Percentiles rank a stretch among this genome's conserved stretches.
Conservation (phyloP, 1,139 yeast species). For the Pichia sp. region DNA sequence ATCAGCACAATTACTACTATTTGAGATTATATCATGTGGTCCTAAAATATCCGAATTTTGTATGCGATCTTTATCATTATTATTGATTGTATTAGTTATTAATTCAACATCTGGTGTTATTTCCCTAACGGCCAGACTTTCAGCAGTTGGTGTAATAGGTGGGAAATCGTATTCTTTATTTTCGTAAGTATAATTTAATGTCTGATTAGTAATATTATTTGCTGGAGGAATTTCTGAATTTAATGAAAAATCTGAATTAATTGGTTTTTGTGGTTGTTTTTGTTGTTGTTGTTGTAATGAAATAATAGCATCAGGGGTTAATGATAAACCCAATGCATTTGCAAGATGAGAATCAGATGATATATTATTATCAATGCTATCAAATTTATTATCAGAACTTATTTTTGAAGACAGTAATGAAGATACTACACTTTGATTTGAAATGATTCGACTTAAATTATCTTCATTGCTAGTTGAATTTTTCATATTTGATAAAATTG, state of each 20-base stretch:
- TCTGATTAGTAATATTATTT: not conserved
- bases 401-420: slow-evolving; percentile 1
- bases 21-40: too few species aligned
- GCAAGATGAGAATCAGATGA: not conserved
- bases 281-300: too few species aligned
- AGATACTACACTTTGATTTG: slow-evolving; percentile 11
- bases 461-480: slow-evolving; percentile 5
- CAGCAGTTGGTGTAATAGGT: slow-evolving; percentile 9
- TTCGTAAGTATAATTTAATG: not conserved
- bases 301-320: not conserved
- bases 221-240: not conserved
- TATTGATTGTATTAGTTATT: not conserved
- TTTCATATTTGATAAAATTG: not conserved
- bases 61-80: too few species aligned
- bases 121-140: not conserved
- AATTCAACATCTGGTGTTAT: slow-evolving; percentile 1
- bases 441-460: slow-evolving; percentile 4
- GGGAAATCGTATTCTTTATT: not conserved
- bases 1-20: not conserved
- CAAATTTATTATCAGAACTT: not conserved
- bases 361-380: not conserved
- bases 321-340: slow-evolving; percentile 9
- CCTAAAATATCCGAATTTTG: too few species aligned
- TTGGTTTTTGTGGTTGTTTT: too few species aligned
- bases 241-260: not conserved